Evolutionary conservation across 768 basidiomycete species (phyloP).

Genomic region (Gloeophyllum trabeum): DNA sequence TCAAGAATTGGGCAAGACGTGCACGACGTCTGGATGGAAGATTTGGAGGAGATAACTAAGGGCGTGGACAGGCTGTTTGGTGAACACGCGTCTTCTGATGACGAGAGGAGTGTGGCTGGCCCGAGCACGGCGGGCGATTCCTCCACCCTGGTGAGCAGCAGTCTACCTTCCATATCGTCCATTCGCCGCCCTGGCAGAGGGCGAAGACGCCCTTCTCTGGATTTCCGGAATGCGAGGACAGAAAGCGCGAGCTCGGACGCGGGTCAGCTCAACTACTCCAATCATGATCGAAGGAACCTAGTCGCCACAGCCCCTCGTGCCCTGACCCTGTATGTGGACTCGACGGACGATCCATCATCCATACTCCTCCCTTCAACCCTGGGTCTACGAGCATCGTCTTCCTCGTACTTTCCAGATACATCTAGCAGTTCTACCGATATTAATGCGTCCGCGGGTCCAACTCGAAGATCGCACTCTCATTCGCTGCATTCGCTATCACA

Average conservation of each 20-base stretch:
- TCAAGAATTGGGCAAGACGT: slow-evolving; percentile 36
- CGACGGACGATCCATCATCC: slow-evolving; percentile 35
- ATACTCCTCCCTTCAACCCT: slow-evolving; percentile 62
- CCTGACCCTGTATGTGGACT: slow-evolving; percentile 62
- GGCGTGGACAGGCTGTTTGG: slow-evolving; percentile 51
- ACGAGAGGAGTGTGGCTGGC: slow-evolving; percentile 3
- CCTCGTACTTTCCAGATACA: slow-evolving; percentile 5
- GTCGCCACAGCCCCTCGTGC: slow-evolving; percentile 65
- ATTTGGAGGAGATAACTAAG: slow-evolving; percentile 52
- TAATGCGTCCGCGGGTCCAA: not conserved
- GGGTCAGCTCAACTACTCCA: slow-evolving; percentile 39
- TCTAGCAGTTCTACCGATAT: not conserved
- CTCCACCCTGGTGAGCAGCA: slow-evolving; percentile 14
- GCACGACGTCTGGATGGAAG: slow-evolving; percentile 52
- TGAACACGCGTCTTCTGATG: slow-evolving; percentile 7
- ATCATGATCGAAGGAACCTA: slow-evolving; percentile 39
- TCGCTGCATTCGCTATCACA: not conserved
- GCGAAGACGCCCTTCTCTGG: not conserved
- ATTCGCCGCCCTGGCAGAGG: slow-evolving; percentile 2
- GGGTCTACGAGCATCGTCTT: slow-evolving; percentile 34
- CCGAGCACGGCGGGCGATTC: slow-evolving; percentile 3
- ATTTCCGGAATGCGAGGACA: not conserved
- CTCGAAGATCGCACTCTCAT: no score
- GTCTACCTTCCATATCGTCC: slow-evolving; percentile 15
- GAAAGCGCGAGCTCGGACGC: slow-evolving; percentile 4